Evolutionary conservation across 2,329 filamentous ascomycete species (phyloP).

Genomic region (Lachnellula suecica): DNA sequence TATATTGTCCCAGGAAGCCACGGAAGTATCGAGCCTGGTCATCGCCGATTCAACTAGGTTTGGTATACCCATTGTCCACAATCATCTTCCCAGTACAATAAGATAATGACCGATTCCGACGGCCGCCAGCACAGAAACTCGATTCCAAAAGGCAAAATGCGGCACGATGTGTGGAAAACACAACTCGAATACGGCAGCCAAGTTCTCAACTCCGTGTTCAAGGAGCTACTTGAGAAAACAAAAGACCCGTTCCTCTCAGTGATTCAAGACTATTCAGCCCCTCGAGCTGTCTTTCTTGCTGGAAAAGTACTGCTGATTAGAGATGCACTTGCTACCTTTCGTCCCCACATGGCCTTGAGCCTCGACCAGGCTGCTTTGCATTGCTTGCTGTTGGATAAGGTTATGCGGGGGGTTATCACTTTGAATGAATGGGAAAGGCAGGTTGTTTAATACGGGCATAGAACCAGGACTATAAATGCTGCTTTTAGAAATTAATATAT

Average conservation of each 20-base stretch:
- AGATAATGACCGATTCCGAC: conserved; percentile 33
- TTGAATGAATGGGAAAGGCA: neutral
- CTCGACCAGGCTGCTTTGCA: conserved; percentile 40
- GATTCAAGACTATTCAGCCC: conserved; percentile 39
- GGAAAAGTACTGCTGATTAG: conserved; percentile 40
- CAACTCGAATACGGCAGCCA: conserved; percentile 12
- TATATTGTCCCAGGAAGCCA: conserved; percentile 42
- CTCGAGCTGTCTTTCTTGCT: conserved; percentile 34
- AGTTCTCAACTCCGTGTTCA: conserved; percentile 15
- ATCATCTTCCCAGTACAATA: conserved; percentile 18
- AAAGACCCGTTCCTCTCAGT: conserved; percentile 41
- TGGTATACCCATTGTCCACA: conserved; percentile 40
- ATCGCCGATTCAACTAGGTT: conserved; percentile 45
- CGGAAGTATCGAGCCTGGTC: conserved; percentile 38
- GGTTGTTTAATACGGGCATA: no score
- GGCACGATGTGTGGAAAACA: conserved; percentile 9
- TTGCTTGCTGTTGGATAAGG: conserved; percentile 18
- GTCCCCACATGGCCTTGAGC: conserved; percentile 44
- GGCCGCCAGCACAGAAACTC: conserved; percentile 27
- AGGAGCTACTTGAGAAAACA: conserved; percentile 39
- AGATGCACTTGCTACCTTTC: conserved; percentile 43
- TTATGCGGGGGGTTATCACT: conserved; percentile 13
- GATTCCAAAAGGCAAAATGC: conserved; percentile 20
- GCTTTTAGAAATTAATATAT: no score
- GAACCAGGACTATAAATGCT: no score